phyloP scores from a whole-genome alignment of 352 stramenopile genomes.

The Elongisporangium prolatum region DNA sequence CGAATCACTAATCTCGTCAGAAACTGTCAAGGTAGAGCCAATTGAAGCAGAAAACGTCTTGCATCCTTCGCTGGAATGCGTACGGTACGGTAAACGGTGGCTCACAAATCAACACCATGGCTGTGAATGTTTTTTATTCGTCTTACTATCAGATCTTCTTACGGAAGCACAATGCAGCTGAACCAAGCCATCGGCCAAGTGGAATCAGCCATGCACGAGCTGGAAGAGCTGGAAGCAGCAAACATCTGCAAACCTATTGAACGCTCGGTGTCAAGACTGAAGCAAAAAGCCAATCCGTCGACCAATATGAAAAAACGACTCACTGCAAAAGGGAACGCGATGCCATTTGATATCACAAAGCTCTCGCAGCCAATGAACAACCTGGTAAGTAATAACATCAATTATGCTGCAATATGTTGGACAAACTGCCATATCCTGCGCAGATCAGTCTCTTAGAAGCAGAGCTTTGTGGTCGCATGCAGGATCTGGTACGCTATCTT shows the following conservation, averaged over 20 bases:
- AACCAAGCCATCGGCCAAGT: constrained; percentile 4
- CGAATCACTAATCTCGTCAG: background rate
- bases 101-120: too few relatives aligned
- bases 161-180: constrained; percentile 21
- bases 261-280: background rate
- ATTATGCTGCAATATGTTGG: background rate
- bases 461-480: constrained; percentile 4
- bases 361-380: constrained; percentile 25
- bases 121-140: background rate
- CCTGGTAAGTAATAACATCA: constrained; percentile 18
- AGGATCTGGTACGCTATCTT: constrained; percentile 2
- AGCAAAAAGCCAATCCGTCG: background rate
- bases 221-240: constrained; percentile 13
- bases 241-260: constrained; percentile 2
- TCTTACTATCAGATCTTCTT: constrained; percentile 21
- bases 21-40: background rate
- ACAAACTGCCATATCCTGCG: background rate
- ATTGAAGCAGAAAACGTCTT: constrained; percentile 3
- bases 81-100: constrained; percentile 15
- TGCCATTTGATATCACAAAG: constrained; percentile 28
- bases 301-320: background rate
- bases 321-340: constrained; percentile 27
- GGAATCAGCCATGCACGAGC: background rate
- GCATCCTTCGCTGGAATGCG: constrained; percentile 20
- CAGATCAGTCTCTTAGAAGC: constrained; percentile 6